These are phyloP conservation scores for Thelonectria rubi DNA, from an alignment of 2,329 filamentous ascomycete species.

Conservation along the genomic window DNA sequence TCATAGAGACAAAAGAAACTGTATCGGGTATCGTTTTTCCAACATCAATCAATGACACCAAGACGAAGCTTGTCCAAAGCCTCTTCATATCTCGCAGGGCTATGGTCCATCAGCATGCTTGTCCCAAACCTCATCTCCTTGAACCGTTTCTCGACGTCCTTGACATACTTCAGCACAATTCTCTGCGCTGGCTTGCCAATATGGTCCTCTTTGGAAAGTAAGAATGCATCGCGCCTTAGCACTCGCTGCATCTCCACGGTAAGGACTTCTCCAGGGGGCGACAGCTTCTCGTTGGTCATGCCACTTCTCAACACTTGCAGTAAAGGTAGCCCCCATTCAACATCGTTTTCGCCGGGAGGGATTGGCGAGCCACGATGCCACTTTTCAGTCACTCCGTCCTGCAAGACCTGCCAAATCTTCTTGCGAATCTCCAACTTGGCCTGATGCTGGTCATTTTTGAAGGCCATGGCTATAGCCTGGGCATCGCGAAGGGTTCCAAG, in stretches of 20 bases:
- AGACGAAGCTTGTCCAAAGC: slow-evolving; percentile 68
- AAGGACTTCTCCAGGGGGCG: slow-evolving; percentile 82
- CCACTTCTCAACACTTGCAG: slow-evolving; percentile 71
- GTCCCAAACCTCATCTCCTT: slow-evolving; percentile 75
- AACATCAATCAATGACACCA: slow-evolving; percentile 52
- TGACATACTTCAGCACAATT: slow-evolving; percentile 74
- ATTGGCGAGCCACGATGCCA: slow-evolving; percentile 61
- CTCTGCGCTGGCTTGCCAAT: slow-evolving; percentile 73
- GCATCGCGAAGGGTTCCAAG: slow-evolving; percentile 79
- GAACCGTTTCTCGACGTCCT: slow-evolving; percentile 76
- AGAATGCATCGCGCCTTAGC: slow-evolving; percentile 72
- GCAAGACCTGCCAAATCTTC: slow-evolving; percentile 72
- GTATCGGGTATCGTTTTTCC: neutral
- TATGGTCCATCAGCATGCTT: slow-evolving; percentile 80
- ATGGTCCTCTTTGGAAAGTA: slow-evolving; percentile 55
- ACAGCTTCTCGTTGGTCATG: slow-evolving; percentile 74
- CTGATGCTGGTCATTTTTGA: slow-evolving; percentile 75
- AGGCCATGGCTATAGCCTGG: slow-evolving; percentile 75
- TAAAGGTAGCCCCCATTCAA: slow-evolving; percentile 74
- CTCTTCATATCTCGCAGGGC: slow-evolving; percentile 76
- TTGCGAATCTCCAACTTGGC: slow-evolving; percentile 73
- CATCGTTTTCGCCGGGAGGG: slow-evolving; percentile 61
- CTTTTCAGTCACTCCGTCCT: slow-evolving; percentile 67
- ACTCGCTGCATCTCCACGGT: slow-evolving; percentile 74
- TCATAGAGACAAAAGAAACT: neutral